A percentile compares a stretch with the other conserved stretches of the same genome.
phyloP scores from a whole-genome alignment of 108 stramenopile genomes.

The Fragilaria crotonensis region DNA sequence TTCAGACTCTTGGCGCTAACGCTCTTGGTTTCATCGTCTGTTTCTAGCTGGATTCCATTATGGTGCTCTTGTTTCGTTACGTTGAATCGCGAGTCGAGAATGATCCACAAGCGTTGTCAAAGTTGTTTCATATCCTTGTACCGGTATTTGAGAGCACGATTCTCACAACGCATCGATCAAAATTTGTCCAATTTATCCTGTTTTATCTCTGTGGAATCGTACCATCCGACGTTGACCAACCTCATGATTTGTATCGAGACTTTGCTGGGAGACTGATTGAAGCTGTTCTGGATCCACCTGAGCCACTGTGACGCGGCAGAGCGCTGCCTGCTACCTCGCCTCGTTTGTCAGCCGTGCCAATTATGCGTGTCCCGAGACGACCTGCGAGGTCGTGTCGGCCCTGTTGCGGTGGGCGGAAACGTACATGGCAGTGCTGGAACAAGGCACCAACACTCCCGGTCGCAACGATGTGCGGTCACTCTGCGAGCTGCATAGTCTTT shows the following conservation, averaged over 20 bases:
- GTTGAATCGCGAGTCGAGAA: constrained; percentile 13
- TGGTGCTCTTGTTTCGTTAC: constrained; percentile 48
- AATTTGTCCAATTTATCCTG: constrained; percentile 93
- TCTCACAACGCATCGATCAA: constrained; percentile 88
- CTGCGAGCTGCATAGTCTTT: constrained; percentile 73
- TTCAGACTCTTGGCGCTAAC: too few relatives aligned
- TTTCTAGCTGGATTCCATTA: constrained; percentile 61
- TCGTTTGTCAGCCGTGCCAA: constrained; percentile 90
- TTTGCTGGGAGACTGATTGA: constrained; percentile 72
- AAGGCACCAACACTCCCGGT: constrained; percentile 14
- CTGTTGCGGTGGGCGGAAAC: constrained; percentile 82
- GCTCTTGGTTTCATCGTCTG: too few relatives aligned
- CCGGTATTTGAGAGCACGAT: constrained; percentile 72
- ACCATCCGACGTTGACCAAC: not conserved
- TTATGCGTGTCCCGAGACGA: constrained; percentile 71
- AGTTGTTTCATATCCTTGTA: constrained; percentile 2
- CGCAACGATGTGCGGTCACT: constrained; percentile 42
- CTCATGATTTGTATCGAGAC: constrained; percentile 52
- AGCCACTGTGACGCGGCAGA: constrained; percentile 66
- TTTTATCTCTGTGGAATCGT: constrained; percentile 75
- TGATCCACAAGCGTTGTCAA: not conserved
- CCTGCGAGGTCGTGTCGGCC: constrained; percentile 66
- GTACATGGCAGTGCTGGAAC: constrained; percentile 53
- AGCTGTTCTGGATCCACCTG: constrained; percentile 63
- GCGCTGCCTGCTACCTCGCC: constrained; percentile 88